Conservation (phyloP, 768 basidiomycete species). For the Rhizopogon salebrosus region DNA sequence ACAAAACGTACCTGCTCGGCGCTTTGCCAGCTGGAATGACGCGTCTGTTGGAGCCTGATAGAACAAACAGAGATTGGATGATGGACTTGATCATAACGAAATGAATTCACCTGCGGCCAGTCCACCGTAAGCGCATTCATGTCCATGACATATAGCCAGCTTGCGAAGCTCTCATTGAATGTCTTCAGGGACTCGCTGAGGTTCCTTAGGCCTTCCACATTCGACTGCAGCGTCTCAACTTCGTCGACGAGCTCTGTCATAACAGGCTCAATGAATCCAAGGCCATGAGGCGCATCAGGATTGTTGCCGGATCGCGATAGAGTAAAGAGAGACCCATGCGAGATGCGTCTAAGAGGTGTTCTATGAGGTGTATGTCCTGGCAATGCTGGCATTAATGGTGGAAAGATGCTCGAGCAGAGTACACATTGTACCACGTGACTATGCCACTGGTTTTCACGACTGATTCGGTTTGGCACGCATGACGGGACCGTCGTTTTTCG, state of each 20-base stretch:
- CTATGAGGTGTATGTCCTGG: constrained; percentile 48
- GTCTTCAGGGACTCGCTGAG: constrained; percentile 73
- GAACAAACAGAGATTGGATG: background rate
- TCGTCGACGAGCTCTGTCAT: constrained; percentile 88
- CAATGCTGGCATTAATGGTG: no score
- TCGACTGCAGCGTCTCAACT: constrained; percentile 71
- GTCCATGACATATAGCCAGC: constrained; percentile 86
- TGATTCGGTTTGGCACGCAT: no score
- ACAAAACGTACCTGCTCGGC: constrained; percentile 48
- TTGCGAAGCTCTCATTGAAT: constrained; percentile 93
- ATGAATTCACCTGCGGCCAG: constrained; percentile 67
- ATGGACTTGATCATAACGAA: background rate
- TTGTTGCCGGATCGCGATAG: constrained; percentile 68
- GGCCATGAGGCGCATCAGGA: constrained; percentile 74
- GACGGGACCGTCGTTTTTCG: no score
- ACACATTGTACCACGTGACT: no score
- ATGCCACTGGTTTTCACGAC: no score
- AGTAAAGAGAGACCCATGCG: constrained; percentile 85
- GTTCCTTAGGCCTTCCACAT: constrained; percentile 63
- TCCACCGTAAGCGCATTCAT: constrained; percentile 95
- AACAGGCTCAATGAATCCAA: constrained; percentile 81
- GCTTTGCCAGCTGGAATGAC: constrained; percentile 54
- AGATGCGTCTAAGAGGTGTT: constrained; percentile 84
- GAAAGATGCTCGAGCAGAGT: no score
- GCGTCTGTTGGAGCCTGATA: constrained; percentile 53